Evolutionary conservation across 495 filamentous ascomycete species (phyloP).

Genomic region (Aspergillus funiculosus): DNA sequence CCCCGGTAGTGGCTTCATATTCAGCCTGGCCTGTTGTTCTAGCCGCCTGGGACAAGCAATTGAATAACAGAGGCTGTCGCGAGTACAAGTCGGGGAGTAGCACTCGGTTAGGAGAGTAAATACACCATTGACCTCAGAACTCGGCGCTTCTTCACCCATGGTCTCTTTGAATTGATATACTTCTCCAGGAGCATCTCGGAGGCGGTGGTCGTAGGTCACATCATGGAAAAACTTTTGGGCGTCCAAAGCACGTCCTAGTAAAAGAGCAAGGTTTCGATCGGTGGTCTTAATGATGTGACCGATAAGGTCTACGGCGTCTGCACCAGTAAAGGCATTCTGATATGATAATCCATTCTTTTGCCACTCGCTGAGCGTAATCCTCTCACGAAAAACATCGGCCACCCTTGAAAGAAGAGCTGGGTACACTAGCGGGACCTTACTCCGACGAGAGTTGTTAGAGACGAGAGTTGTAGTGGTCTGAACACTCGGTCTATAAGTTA

Average conservation of each 20-base stretch:
- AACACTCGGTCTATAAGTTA: conserved; percentile 27
- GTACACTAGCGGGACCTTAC: conserved; percentile 75
- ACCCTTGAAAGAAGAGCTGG: conserved; percentile 88
- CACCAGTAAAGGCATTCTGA: conserved; percentile 90
- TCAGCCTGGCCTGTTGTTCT: conserved; percentile 90
- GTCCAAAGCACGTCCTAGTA: conserved; percentile 90
- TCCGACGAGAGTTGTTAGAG: conserved; percentile 44
- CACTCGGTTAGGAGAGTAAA: conserved; percentile 96
- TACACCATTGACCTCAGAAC: conserved; percentile 87
- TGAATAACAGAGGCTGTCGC: conserved; percentile 92
- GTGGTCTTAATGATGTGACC: conserved; percentile 93
- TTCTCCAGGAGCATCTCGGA: conserved; percentile 84
- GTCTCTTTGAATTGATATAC: conserved; percentile 97
- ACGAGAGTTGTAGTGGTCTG: conserved; percentile 40
- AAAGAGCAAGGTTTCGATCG: conserved; percentile 87
- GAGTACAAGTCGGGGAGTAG: conserved; percentile 95
- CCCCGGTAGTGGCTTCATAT: conserved; percentile 84
- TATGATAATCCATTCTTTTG: conserved; percentile 97
- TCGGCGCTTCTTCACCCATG: conserved; percentile 73
- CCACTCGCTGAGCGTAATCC: conserved; percentile 73
- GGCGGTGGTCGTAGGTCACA: conserved; percentile 93
- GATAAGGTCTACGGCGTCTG: conserved; percentile 92
- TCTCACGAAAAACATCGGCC: conserved; percentile 82
- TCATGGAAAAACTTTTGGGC: conserved; percentile 99
- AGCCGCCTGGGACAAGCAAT: conserved; percentile 93